phyloP scores from a whole-genome alignment of 2,329 filamentous ascomycete genomes.

The Phyllosticta capitalensis region DNA sequence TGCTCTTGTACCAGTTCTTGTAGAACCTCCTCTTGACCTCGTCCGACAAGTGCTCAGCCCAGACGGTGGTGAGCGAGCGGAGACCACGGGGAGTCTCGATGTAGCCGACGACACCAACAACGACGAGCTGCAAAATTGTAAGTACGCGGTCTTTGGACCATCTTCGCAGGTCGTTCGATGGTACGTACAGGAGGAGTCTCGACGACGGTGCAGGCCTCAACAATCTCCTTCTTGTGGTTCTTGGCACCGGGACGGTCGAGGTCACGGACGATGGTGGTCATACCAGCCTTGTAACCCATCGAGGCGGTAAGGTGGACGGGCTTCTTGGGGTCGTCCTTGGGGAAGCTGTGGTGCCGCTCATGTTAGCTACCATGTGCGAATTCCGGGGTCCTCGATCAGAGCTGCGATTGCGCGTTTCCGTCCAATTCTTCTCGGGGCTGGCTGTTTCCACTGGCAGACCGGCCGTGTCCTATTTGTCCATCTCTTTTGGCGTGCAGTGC shows the following conservation, averaged over 20 bases:
- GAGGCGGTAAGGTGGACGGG: conserved; percentile 95
- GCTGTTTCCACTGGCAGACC: not conserved
- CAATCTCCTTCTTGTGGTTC: conserved; percentile 72
- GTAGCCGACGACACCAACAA: conserved; percentile 99
- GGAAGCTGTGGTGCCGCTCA: conserved; percentile 58
- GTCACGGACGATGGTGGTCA: conserved; percentile 99
- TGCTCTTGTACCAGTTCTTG: conserved; percentile 99
- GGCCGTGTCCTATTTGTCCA: not conserved
- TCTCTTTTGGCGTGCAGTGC: not conserved
- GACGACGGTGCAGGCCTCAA: conserved; percentile 33
- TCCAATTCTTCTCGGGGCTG: not conserved
- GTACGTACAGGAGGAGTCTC: conserved; percentile 58
- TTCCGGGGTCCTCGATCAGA: not conserved
- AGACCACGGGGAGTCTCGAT: conserved; percentile 99
- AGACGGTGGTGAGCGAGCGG: conserved; percentile 97
- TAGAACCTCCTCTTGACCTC: conserved; percentile 99
- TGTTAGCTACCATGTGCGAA: not conserved
- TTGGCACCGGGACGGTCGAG: conserved; percentile 98
- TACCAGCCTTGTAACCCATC: conserved; percentile 99
- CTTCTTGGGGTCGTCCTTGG: conserved; percentile 99
- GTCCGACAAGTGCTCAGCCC: conserved; percentile 98
- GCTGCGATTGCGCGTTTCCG: not conserved
- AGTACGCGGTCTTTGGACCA: conserved; percentile 13
- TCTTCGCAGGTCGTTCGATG: conserved; percentile 49
- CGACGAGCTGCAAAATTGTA: conserved; percentile 70